Base-by-base conservation (phyloP, 2,329 filamentous ascomycete species). In the Phyllosticta ampelicida region DNA sequence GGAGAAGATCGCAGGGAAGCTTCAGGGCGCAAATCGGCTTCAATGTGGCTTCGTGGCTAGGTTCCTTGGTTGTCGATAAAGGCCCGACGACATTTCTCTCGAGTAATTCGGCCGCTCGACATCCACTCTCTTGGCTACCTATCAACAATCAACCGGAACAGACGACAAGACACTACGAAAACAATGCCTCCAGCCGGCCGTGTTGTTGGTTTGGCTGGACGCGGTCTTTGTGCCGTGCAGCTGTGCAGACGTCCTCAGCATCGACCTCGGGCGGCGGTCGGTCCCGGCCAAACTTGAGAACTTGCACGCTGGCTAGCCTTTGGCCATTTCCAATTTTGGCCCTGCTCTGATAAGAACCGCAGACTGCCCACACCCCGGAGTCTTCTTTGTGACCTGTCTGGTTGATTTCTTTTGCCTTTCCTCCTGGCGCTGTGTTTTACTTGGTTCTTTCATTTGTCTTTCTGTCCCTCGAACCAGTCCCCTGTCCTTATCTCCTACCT, bases 401-500 rank as follows among this genome's bases (percentile, higher is more conserved):
- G 23, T 18, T 28, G 30, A 18, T 19, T 51, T 18, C 19, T 23
- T 20, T 21, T 20, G 49, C n/a, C 49, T 44, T 44, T 44, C 2
- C 21, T 21, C 26, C 23, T n/a, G 28, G 50, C n/a, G 6, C 50
- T 9, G n/a, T 4, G 16, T 3, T 44, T 6, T n/a, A n/a, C n/a
- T n/a, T n/a, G n/a, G 9, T 18, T 2, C 36, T 58, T 51, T 58
- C 55, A n/a, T 50, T 48, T 53, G n/a, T 13, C 8, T 23, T 51
- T 53, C 55, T 53, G 26, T 48, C 51, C 51, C 55, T 36, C 30
- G 23, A 51, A 26, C n/a, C 26, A 10, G 5, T 10, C 19, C 68
- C 68, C 68, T 67, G 65, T 68, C 63, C 68, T 71, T 61, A 28
- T 48, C n/a, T 48, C 36, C 52, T 23, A 11, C 10, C 21, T 51